Conservation (phyloP, 2,329 filamentous ascomycete species). For the Epichloe sylvatica region DNA sequence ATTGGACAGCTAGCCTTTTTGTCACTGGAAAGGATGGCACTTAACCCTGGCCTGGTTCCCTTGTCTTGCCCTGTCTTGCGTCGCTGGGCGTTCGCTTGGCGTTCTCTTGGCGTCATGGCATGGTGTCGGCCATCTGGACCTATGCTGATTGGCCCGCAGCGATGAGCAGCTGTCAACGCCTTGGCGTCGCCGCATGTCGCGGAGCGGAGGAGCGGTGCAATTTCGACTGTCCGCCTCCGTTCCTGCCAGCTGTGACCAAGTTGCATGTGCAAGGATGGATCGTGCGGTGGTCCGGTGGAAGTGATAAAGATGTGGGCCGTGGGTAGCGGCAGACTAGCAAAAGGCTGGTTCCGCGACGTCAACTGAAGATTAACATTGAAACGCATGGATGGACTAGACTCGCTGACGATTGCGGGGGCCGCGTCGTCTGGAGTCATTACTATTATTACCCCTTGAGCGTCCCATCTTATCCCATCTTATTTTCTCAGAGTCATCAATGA, state of each 20-base stretch:
- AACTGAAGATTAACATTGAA: background rate
- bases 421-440: background rate
- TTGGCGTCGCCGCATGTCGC: background rate
- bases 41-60: background rate
- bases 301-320: background rate
- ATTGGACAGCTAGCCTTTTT: no score
- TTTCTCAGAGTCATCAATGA: background rate
- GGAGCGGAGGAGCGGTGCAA: conserved; percentile 18
- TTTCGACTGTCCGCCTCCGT: conserved; percentile 14
- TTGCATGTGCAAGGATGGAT: background rate
- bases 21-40: no score
- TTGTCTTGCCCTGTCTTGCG: background rate
- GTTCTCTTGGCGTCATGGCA: background rate
- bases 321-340: background rate
- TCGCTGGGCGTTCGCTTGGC: background rate
- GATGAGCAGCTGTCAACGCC: background rate
- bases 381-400: conserved; percentile 1
- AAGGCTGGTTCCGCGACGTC: background rate
- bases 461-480: background rate
- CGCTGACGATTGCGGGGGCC: background rate
- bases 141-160: background rate
- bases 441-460: conserved; percentile 1
- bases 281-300: background rate
- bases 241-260: conserved; percentile 3
- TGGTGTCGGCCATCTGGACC: background rate